phyloP scores from a whole-genome alignment of 257 asterid genomes.

The Solanum etuberosum region DNA sequence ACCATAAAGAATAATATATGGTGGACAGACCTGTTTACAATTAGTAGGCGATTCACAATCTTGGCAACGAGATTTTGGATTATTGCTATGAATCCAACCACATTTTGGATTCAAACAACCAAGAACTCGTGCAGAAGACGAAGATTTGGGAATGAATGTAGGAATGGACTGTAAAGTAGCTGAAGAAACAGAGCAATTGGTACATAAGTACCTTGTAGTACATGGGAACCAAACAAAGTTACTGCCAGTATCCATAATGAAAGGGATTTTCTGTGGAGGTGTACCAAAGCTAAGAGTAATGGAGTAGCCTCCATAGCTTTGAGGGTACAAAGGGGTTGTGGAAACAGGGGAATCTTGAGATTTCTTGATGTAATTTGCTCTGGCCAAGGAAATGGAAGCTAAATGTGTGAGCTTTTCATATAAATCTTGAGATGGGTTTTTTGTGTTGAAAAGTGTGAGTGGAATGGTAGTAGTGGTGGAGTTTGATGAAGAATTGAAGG shows the following conservation, averaged over 20 bases:
- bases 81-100: constrained; percentile 59
- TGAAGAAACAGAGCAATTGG: not conserved
- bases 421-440: constrained; percentile 38
- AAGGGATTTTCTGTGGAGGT: constrained; percentile 62
- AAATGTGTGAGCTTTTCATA: constrained; percentile 40
- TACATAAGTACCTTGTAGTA: constrained; percentile 47
- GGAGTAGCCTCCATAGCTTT: constrained; percentile 67
- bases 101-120: constrained; percentile 75
- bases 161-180: constrained; percentile 10
- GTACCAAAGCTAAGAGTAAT: constrained; percentile 77
- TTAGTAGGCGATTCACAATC: constrained; percentile 29
- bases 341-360: constrained; percentile 20
- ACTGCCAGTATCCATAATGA: constrained; percentile 81
- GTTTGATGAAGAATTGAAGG: constrained; percentile 23
- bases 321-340: constrained; percentile 54
- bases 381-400: constrained; percentile 51
- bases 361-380: constrained; percentile 65
- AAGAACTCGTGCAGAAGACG: constrained; percentile 56
- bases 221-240: constrained; percentile 88
- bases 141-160: constrained; percentile 51
- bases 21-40: constrained; percentile 74
- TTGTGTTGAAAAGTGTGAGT: constrained; percentile 30
- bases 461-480: constrained; percentile 29
- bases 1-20: constrained; percentile 66
- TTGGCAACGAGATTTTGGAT: constrained; percentile 30